Percentiles rank a stretch among this genome's conserved stretches.
These are phyloP conservation scores for Eucalyptus marginata DNA, from an alignment of 345 rosid genomes.

Conservation along the genomic window DNA sequence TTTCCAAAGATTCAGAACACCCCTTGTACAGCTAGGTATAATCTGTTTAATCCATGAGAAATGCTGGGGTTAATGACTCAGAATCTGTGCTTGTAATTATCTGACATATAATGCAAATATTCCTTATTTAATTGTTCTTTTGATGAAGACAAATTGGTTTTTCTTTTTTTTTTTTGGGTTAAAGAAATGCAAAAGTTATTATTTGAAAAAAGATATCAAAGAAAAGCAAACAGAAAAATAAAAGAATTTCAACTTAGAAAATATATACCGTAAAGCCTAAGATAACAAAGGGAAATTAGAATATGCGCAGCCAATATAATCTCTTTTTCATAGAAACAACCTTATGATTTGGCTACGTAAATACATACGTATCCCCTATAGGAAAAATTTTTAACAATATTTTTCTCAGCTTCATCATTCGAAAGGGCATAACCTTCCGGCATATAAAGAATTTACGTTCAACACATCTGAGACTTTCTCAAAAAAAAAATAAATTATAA, in stretches of 20 bases:
- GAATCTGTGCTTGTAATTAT: neutral
- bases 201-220: neutral
- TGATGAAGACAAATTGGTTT: no score
- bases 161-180: no score
- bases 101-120: neutral
- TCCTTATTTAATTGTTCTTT: neutral
- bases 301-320: no score
- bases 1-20: neutral
- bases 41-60: no score
- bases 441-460: neutral
- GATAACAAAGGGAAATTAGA: neutral
- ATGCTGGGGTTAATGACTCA: neutral
- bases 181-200: no score
- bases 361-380: neutral
- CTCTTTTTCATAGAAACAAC: neutral
- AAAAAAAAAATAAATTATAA: no score
- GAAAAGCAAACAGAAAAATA: neutral
- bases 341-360: neutral
- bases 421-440: neutral
- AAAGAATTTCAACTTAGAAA: neutral
- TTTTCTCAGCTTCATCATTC: neutral
- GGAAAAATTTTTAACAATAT: rapidly evolving
- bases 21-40: neutral
- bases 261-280: neutral
- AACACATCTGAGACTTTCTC: neutral